Conservation (phyloP, 805 yeast genomes). For the Priceomyces fermenticarens region DNA sequence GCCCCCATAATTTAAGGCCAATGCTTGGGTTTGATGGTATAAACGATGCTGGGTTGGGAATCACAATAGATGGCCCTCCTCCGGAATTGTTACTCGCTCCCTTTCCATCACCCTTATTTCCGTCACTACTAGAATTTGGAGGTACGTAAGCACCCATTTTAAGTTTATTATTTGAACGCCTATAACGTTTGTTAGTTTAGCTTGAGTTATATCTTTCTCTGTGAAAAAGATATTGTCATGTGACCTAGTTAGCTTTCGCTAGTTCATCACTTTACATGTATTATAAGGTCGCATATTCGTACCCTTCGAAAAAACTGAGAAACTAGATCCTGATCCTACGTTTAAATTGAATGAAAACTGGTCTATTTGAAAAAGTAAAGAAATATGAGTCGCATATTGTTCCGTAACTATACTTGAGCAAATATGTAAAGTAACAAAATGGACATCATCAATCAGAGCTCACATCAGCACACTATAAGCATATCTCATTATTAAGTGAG, state of each 20-base stretch:
- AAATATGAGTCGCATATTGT: neutral
- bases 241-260: neutral
- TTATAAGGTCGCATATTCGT: neutral
- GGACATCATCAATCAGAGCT: too few relatives aligned
- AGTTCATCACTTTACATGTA: slow-evolving; percentile 1
- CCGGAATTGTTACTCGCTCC: slow-evolving; percentile 6
- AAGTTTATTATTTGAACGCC: slow-evolving; percentile 1
- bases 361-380: neutral
- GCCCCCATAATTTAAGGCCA: slow-evolving; percentile 66
- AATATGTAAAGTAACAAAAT: too few relatives aligned
- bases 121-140: slow-evolving; percentile 19
- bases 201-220: too few relatives aligned
- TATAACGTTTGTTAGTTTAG: too few relatives aligned
- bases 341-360: too few relatives aligned
- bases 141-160: slow-evolving; percentile 36
- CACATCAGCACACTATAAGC: too few relatives aligned
- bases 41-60: slow-evolving; percentile 17
- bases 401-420: neutral
- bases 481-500: too few relatives aligned
- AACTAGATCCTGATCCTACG: neutral
- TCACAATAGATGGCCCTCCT: slow-evolving; percentile 8
- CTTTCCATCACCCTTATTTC: slow-evolving; percentile 5
- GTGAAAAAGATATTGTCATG: neutral
- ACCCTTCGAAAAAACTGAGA: neutral
- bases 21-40: slow-evolving; percentile 46